Conservation (phyloP, 1,139 yeast genomes). For the Kodamaea sp. region DNA sequence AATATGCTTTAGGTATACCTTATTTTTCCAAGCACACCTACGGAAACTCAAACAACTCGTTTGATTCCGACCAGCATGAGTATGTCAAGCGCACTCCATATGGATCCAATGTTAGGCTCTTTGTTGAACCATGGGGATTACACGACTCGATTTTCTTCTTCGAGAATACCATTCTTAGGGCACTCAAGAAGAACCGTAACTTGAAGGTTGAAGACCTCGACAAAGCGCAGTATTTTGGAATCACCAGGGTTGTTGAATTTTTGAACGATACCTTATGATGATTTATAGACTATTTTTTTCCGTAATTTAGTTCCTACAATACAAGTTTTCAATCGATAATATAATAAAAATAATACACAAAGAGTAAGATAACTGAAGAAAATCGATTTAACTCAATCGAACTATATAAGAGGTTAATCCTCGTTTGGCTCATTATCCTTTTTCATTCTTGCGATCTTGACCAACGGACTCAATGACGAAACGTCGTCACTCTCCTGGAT, state of each 20-base stretch:
- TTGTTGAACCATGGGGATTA: conserved; percentile 47
- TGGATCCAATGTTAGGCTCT: conserved; percentile 21
- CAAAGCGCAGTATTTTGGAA: conserved; percentile 27
- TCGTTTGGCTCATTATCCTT: conserved; percentile 56
- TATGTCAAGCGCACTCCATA: conserved; percentile 15
- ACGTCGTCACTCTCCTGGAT: conserved; percentile 73
- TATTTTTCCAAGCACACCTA: conserved; percentile 20
- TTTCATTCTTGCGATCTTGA: conserved; percentile 82
- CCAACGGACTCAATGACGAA: conserved; percentile 80
- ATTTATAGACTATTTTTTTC: neutral
- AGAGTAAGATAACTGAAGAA: no score
- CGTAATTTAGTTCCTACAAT: neutral
- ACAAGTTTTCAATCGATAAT: neutral
- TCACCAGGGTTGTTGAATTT: conserved; percentile 27
- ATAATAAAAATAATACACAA: conserved; percentile 10
- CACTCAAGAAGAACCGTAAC: conserved; percentile 7
- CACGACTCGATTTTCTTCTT: conserved; percentile 41
- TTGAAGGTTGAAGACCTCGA: conserved; percentile 9
- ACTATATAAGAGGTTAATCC: conserved; percentile 17
- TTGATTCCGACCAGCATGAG: conserved; percentile 20
- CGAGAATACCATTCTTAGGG: conserved; percentile 23
- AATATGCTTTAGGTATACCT: conserved; percentile 33
- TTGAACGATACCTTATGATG: conserved; percentile 22
- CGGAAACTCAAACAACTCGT: conserved; percentile 28
- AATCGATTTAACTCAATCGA: no score